A percentile compares a stretch with the other conserved stretches of the same genome.
phyloP scores from a whole-genome alignment of 73 alveolate species.

The Paramecium caudatum region DNA sequence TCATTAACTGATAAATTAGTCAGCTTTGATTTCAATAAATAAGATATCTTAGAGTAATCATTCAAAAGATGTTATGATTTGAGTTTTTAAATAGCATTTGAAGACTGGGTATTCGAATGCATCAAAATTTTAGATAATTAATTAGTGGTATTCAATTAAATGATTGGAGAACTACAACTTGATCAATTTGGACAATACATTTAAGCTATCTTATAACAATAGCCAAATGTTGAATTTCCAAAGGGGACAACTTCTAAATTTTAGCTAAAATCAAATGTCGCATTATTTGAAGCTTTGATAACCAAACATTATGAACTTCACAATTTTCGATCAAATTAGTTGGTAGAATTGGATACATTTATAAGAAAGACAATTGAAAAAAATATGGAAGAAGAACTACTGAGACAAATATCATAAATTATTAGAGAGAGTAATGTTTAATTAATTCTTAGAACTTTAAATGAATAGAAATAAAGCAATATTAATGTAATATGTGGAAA shows the following conservation, averaged over 20 bases:
- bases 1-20: background rate
- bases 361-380: constrained; percentile 37
- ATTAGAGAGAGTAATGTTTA: background rate
- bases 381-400: constrained; percentile 25
- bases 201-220: background rate
- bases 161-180: background rate
- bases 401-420: background rate
- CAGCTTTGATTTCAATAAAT: constrained; percentile 22
- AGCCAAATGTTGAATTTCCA: too few relatives aligned
- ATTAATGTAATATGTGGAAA: background rate
- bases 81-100: constrained; percentile 51
- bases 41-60: constrained; percentile 42
- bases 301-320: constrained; percentile 33
- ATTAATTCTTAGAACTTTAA: constrained; percentile 24
- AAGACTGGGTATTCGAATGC: constrained; percentile 51
- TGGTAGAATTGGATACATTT: constrained; percentile 7
- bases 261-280: background rate
- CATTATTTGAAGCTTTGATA: constrained; percentile 13
- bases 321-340: background rate
- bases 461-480: background rate
- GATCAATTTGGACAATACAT: constrained; percentile 41
- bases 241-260: constrained; percentile 51
- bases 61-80: constrained; percentile 48
- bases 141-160: background rate
- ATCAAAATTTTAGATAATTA: constrained; percentile 18